These are phyloP conservation scores for Crucibulum laeve DNA, from an alignment of 768 basidiomycete genomes.

Conservation along the genomic window DNA sequence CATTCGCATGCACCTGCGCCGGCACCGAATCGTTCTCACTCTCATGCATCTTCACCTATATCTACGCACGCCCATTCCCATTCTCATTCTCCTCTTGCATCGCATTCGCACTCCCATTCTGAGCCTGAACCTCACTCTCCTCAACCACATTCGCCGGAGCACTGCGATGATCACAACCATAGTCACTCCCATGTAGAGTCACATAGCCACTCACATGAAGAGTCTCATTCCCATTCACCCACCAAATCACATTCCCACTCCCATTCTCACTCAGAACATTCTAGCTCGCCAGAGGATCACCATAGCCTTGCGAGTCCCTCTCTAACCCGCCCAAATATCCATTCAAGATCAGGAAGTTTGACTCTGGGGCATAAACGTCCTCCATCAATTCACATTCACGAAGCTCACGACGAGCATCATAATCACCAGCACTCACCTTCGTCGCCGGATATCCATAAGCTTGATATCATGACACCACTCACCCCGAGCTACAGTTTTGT, in stretches of 20 bases:
- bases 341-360: background rate
- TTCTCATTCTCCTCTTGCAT: conserved; percentile 12
- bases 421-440: conserved; percentile 11
- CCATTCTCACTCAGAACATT: too few relatives aligned
- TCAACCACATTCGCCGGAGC: conserved; percentile 2
- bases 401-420: conserved; percentile 10
- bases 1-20: conserved; percentile 15
- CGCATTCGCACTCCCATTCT: conserved; percentile 12
- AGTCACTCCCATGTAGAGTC: too few relatives aligned
- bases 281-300: conserved; percentile 3
- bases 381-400: conserved; percentile 9
- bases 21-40: conserved; percentile 2
- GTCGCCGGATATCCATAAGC: background rate
- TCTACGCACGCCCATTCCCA: conserved; percentile 25
- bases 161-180: conserved; percentile 14
- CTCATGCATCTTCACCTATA: conserved; percentile 10
- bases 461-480: conserved; percentile 41
- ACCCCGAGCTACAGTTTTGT: conserved; percentile 62
- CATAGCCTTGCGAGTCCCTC: conserved; percentile 9
- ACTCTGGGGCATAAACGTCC: conserved; percentile 9
- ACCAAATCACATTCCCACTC: conserved; percentile 22
- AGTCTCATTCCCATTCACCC: too few relatives aligned
- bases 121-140: conserved; percentile 20
- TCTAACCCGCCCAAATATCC: background rate
- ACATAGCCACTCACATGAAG: too few relatives aligned